These are phyloP conservation scores for Phytophthora lateralis DNA, from an alignment of 352 stramenopile species.

Conservation along the genomic window DNA sequence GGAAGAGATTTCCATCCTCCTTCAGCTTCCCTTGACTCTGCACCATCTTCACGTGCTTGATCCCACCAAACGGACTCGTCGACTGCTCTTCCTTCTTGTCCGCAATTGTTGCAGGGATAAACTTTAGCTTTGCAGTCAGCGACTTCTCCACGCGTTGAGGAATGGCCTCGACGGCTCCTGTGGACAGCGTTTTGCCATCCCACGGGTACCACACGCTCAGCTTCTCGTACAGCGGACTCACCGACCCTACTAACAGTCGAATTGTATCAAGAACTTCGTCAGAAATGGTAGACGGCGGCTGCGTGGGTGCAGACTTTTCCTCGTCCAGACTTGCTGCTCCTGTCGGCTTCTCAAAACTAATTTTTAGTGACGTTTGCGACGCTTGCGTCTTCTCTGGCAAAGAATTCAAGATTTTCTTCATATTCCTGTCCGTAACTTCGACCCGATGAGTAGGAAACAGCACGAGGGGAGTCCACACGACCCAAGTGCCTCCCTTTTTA, in stretches of 20 bases:
- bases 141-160: conserved; percentile 45
- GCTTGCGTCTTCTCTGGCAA: conserved; percentile 31
- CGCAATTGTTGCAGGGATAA: conserved; percentile 15
- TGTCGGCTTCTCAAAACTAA: conserved; percentile 28
- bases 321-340: conserved; percentile 1
- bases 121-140: conserved; percentile 50
- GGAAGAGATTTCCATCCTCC: conserved; percentile 56
- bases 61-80: conserved; percentile 54
- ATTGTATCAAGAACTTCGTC: conserved; percentile 28
- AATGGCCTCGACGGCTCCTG: conserved; percentile 37
- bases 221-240: conserved; percentile 39
- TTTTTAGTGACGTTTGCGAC: conserved; percentile 5
- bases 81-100: not conserved
- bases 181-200: conserved; percentile 46
- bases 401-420: conserved; percentile 11
- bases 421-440: conserved; percentile 31
- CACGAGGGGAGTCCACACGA: conserved; percentile 53
- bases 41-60: conserved; percentile 56
- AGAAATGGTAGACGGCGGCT: conserved; percentile 12
- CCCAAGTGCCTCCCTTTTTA: conserved; percentile 33
- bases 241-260: conserved; percentile 18
- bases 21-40: conserved; percentile 31
- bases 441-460: conserved; percentile 53
- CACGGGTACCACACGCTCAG: conserved; percentile 50
- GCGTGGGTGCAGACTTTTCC: not conserved